A percentile compares a stretch with the other conserved stretches of the same genome.
These are phyloP conservation scores for Tinospora cordifolia DNA, from an alignment of 164 flowering plant genomes.

Conservation along the genomic window DNA sequence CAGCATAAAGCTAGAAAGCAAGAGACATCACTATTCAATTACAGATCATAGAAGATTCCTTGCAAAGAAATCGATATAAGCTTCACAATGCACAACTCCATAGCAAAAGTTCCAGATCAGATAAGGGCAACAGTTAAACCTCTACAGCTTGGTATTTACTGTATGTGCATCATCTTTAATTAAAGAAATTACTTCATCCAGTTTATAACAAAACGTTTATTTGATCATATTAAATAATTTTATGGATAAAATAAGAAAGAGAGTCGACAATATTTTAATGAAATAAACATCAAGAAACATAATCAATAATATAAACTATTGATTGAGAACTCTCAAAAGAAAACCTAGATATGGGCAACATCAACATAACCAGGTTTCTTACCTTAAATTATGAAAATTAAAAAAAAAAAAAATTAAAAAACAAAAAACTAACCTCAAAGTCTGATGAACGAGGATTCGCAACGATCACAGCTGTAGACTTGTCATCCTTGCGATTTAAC, in stretches of 20 bases:
- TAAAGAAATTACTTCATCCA: background rate
- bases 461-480: conserved; percentile 55
- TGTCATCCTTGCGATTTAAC: conserved; percentile 72
- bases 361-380: background rate
- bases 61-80: background rate
- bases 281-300: background rate
- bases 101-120: too few relatives aligned
- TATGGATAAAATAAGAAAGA: background rate
- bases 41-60: background rate
- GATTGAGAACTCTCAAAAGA: background rate
- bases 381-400: background rate
- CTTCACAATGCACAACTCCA: background rate
- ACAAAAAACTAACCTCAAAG: conserved; percentile 88
- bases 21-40: background rate
- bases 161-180: background rate
- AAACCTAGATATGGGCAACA: background rate
- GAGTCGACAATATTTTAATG: background rate
- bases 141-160: too few relatives aligned
- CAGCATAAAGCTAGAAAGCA: background rate
- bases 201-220: background rate
- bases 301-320: background rate
- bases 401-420: too few relatives aligned
- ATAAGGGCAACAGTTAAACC: too few relatives aligned
- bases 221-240: too few relatives aligned
- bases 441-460: conserved; percentile 90